Conservation (phyloP, 202 grass and related monocot genomes). For the Setaria italica region DNA sequence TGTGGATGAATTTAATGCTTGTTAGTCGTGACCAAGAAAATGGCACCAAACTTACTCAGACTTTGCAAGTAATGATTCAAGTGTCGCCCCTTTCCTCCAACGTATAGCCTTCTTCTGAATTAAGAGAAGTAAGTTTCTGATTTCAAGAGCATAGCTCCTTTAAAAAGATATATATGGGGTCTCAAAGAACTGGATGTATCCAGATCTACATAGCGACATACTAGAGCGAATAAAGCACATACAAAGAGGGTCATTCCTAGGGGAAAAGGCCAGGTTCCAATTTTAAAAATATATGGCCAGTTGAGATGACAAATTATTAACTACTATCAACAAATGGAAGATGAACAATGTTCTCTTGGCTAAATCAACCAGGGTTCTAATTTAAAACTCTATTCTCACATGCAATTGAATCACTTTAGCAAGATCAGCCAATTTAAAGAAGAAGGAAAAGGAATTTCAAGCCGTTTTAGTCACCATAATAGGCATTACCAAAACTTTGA, state of each 20-base stretch:
- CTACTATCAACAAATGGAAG: slow-evolving; percentile 18
- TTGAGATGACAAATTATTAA: slow-evolving; percentile 34
- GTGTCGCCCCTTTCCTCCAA: slow-evolving; percentile 88
- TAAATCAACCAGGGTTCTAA: not conserved
- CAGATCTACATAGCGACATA: not conserved
- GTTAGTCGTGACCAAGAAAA: slow-evolving; percentile 32
- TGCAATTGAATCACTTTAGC: slow-evolving; percentile 33
- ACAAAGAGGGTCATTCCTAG: not conserved
- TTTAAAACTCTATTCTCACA: not conserved
- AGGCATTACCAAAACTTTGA: slow-evolving; percentile 25
- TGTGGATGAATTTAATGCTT: slow-evolving; percentile 32
- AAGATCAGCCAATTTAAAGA: slow-evolving; percentile 12
- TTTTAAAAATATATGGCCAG: slow-evolving; percentile 6
- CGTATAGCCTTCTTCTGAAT: slow-evolving; percentile 81
- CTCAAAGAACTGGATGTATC: slow-evolving; percentile 33
- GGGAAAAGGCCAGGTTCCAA: slow-evolving; percentile 20
- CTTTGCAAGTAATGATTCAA: slow-evolving; percentile 79
- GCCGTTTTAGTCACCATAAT: slow-evolving; percentile 9
- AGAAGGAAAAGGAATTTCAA: not conserved
- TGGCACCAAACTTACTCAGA: slow-evolving; percentile 65
- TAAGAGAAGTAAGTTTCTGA: slow-evolving; percentile 45
- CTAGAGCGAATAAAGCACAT: not conserved
- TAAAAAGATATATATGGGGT: slow-evolving; percentile 8
- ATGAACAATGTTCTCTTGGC: not conserved
- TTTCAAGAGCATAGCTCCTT: slow-evolving; percentile 1